Evolutionary conservation across 2,329 filamentous ascomycete genomes (phyloP).

Genomic region (Venturia oleaginea): DNA sequence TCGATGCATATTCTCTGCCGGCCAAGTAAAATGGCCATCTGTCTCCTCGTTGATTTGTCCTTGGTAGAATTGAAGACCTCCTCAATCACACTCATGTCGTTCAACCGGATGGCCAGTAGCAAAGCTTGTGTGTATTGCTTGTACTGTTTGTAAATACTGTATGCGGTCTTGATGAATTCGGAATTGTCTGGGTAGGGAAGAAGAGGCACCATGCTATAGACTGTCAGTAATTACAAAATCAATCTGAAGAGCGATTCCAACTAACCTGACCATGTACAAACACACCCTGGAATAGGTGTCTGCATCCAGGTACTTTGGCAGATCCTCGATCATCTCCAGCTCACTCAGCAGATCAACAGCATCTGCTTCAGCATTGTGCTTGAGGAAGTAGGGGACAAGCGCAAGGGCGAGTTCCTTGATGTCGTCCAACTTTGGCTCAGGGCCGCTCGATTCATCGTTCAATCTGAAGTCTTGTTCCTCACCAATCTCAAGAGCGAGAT

Average conservation of each 20-base stretch:
- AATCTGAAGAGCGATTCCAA: neutral
- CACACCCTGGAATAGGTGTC: constrained; percentile 91
- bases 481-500: constrained; percentile 90
- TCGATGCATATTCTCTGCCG: constrained; percentile 84
- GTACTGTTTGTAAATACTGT: constrained; percentile 88
- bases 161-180: constrained; percentile 84
- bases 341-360: constrained; percentile 96
- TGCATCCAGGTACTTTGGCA: constrained; percentile 82
- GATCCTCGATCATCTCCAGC: constrained; percentile 90
- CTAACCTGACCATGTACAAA: constrained; percentile 79
- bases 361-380: constrained; percentile 96
- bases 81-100: constrained; percentile 75
- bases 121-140: constrained; percentile 91
- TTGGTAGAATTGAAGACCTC: constrained; percentile 70
- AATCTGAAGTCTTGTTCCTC: constrained; percentile 86
- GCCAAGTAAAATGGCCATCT: constrained; percentile 86
- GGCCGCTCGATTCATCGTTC: constrained; percentile 64
- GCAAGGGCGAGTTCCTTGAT: constrained; percentile 74
- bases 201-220: constrained; percentile 77
- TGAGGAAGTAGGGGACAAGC: constrained; percentile 87
- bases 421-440: constrained; percentile 50
- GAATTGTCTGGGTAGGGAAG: constrained; percentile 97
- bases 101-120: constrained; percentile 84
- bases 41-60: constrained; percentile 78
- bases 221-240: constrained; percentile 18